Evolutionary conservation across 345 rosid genomes (phyloP), one percentile per base, ranked within the genome.

Genomic region (Eutrema heterophyllum): DNA sequence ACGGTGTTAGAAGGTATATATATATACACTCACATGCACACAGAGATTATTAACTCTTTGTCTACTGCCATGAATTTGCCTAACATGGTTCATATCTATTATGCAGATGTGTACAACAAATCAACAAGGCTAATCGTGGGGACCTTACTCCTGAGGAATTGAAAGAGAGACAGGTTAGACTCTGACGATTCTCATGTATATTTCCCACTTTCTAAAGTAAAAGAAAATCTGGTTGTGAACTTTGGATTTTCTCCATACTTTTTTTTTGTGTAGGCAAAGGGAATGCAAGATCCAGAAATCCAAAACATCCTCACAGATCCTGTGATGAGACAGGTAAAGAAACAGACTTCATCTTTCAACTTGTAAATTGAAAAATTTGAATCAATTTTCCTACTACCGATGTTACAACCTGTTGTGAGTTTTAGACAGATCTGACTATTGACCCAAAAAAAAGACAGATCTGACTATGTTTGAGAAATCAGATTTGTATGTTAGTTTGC

Each of bases 301-400:
- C 99, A 90, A 63, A 95, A 86, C 84, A 95, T 95, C 52, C 91
- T 95, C 14, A 86, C 96, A 2, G 99, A 95, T 76, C 97, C 97
- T 24, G 93, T 95, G 16, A 92, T 95, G 92, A 84, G 97, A 87
- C 99, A 95, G 92, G 97, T 89, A 73, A 39, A 48, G 33, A 44
- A 44, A 53, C 64, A 75, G 2, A 59, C 13, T 27, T 44, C 16
- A 26, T 57, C 52, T 46, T 65, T 15, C 58, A 65, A 55, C 58
- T 55, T 33, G 4, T 55, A 9, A 32, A 27, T 27, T 57, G 29
- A 56, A 33, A 14, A 4, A 1, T 43, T 21, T 50, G 58, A 68
- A 30, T 16, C 21, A 2, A 29, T 7, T 14, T 14, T 51, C 36
- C 32, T 12, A 46, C 2, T 46, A 48, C 18, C 12, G 9, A 12